phyloP scores from a whole-genome alignment of 257 asterid species.

The Anisodus tanguticus region DNA sequence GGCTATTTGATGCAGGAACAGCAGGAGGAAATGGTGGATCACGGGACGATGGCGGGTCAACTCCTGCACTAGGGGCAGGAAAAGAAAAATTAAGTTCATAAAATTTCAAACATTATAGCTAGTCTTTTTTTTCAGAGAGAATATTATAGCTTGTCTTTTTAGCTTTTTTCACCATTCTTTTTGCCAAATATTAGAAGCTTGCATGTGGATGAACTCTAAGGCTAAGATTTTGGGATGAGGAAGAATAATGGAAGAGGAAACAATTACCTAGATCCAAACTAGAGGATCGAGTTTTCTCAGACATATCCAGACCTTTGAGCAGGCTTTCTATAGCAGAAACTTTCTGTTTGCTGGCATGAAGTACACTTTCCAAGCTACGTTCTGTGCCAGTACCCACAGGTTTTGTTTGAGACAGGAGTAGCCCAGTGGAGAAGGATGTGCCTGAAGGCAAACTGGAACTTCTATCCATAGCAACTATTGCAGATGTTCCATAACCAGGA shows the following conservation, averaged over 20 bases:
- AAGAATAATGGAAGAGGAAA: constrained; percentile 40
- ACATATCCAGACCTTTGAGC: constrained; percentile 85
- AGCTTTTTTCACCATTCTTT: constrained; percentile 6
- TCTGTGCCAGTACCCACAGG: constrained; percentile 67
- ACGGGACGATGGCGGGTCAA: constrained; percentile 99
- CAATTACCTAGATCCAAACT: constrained; percentile 97
- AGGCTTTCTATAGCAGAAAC: constrained; percentile 98
- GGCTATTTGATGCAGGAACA: constrained; percentile 87
- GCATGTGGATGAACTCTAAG: constrained; percentile 25
- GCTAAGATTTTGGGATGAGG: constrained; percentile 13
- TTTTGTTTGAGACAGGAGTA: constrained; percentile 74
- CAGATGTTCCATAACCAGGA: constrained; percentile 97
- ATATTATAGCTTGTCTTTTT: neutral
- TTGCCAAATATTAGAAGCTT: constrained; percentile 22
- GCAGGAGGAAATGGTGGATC: constrained; percentile 99
- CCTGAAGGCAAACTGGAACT: constrained; percentile 74
- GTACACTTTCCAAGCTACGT: constrained; percentile 95
- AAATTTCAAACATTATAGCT: constrained; percentile 35
- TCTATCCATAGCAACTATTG: constrained; percentile 97
- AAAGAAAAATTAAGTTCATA: constrained; percentile 56
- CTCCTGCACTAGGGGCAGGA: constrained; percentile 98
- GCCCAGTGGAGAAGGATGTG: constrained; percentile 71
- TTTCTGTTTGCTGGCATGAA: constrained; percentile 94
- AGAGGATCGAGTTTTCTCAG: constrained; percentile 84
- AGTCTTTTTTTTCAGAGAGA: neutral